phyloP scores from a whole-genome alignment of 1,139 yeast genomes.

The Geotrichum bryndzae region DNA sequence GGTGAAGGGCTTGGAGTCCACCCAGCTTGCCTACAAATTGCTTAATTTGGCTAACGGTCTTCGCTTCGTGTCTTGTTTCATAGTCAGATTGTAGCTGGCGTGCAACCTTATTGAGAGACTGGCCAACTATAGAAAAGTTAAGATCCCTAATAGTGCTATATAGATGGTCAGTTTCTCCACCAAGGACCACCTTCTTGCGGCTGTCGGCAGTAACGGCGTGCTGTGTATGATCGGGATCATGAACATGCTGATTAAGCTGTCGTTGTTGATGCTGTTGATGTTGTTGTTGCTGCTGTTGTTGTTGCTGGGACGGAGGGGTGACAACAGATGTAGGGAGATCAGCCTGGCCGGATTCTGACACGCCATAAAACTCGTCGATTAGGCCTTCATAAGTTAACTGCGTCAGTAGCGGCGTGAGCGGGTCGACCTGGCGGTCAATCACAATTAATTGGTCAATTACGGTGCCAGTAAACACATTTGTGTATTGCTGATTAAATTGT shows the following conservation, averaged over 20 bases:
- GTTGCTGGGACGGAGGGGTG: constrained; percentile 18
- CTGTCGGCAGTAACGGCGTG: constrained; percentile 8
- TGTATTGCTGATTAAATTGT: constrained; percentile 29
- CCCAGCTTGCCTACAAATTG: constrained; percentile 67
- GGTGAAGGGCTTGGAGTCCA: constrained; percentile 61
- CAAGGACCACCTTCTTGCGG: constrained; percentile 35
- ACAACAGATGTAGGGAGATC: constrained; percentile 35
- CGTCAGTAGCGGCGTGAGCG: constrained; percentile 60
- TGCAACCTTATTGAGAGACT: constrained; percentile 64
- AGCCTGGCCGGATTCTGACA: constrained; percentile 46
- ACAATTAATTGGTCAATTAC: constrained; percentile 50
- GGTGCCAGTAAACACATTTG: constrained; percentile 32
- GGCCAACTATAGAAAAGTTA: constrained; percentile 79
- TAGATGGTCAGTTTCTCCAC: constrained; percentile 36
- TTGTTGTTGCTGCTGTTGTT: constrained; percentile 5
- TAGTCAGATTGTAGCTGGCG: constrained; percentile 63
- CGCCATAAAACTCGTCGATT: constrained; percentile 62
- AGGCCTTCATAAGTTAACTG: constrained; percentile 82
- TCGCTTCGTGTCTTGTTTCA: constrained; percentile 54
- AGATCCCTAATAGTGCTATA: constrained; percentile 52
- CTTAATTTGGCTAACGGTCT: constrained; percentile 61
- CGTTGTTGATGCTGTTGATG: constrained; percentile 13
- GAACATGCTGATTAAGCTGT: constrained; percentile 3
- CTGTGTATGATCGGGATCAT: constrained; percentile 6
- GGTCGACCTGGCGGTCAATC: constrained; percentile 72